Evolutionary conservation across 2,329 filamentous ascomycete genomes (phyloP), one percentile per base, ranked within the genome.

Genomic region (Aciculosporium take): DNA sequence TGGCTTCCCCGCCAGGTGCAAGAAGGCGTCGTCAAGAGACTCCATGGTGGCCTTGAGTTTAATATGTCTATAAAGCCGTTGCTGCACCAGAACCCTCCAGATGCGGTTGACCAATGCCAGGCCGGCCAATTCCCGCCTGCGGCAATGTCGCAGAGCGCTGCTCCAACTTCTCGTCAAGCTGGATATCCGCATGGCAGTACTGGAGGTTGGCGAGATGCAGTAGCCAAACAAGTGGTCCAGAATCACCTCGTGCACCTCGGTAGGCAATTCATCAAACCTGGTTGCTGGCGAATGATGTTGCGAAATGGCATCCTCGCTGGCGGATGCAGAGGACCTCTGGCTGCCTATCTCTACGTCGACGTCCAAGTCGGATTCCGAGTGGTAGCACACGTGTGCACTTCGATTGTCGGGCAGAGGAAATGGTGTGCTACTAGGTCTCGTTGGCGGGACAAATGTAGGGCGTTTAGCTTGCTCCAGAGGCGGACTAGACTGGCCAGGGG

Each of bases 11-110:
- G 62, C 57, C 49, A 86, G 81, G 65, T 80, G 84, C 27, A 62
- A 48, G 47, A 72, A 65, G 6, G 79, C 74, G 37, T 76, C 67
- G 32, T 71, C 62, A 31, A 84, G 61, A 13, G 72, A 79, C n/a
- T 72, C 67, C 29, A 72, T 63, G 0, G 79, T 84, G 0, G 79
- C 81, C 60, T 84, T 82, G 50, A 86, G 65, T 59, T 85, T 84
- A 61, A 86, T 74, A 56, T 84, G 81, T 32, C 81, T 71, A 59
- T 84, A 87, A 2, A 87, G 69, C 29, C 81, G 70, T 53, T 81
- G 72, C 55, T 86, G 82, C 17, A 87, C 74, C 42, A 85, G 54
- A 28, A 67, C 62, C 37, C 78, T 71, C 81, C 81, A 86, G n/a
- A 71, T 60, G 4, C 59, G 65, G 50, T 66, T 74, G 36, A 79